phyloP scores from a whole-genome alignment of 148 eudicot genomes.

The Fagopyrum esculentum region DNA sequence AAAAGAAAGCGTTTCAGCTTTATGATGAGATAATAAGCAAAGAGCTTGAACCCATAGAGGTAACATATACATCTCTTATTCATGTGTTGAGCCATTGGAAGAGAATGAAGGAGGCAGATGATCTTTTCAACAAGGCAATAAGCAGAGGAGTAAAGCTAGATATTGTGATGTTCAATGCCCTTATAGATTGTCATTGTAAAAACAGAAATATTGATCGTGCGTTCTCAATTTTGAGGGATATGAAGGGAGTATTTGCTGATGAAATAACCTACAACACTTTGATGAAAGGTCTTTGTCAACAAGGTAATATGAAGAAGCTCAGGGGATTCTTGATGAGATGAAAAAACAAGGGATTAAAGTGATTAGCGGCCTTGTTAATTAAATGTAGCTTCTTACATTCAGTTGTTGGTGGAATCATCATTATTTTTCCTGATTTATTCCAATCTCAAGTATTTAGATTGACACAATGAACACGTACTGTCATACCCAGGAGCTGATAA shows the following conservation, averaged over 20 bases:
- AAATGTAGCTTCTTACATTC: too few species aligned
- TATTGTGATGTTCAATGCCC: slow-evolving; percentile 61
- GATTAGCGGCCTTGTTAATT: too few species aligned
- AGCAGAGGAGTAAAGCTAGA: slow-evolving; percentile 45
- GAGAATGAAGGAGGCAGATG: slow-evolving; percentile 60
- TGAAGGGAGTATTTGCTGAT: slow-evolving; percentile 48
- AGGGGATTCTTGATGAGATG: slow-evolving; percentile 55
- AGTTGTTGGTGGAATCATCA: too few species aligned
- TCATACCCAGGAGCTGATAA: too few species aligned
- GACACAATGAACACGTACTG: too few species aligned
- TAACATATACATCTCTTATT: slow-evolving; percentile 73
- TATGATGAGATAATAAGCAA: slow-evolving; percentile 53
- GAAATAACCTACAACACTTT: slow-evolving; percentile 74
- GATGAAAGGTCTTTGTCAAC: slow-evolving; percentile 59
- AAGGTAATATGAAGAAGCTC: slow-evolving; percentile 66
- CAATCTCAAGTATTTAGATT: too few species aligned
- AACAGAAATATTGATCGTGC: slow-evolving; percentile 42
- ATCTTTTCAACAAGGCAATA: slow-evolving; percentile 39
- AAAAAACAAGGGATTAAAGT: slow-evolving; percentile 51
- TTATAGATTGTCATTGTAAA: slow-evolving; percentile 65
- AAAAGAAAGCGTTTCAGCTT: slow-evolving; percentile 44
- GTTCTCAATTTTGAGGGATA: slow-evolving; percentile 40
- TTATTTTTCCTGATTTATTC: too few species aligned
- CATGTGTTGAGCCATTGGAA: slow-evolving; percentile 49
- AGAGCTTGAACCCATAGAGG: slow-evolving; percentile 50